Percentiles rank a stretch among this genome's conserved stretches.
These are phyloP conservation scores for Corylus avellana DNA, from an alignment of 306 rosid species.

Conservation along the genomic window DNA sequence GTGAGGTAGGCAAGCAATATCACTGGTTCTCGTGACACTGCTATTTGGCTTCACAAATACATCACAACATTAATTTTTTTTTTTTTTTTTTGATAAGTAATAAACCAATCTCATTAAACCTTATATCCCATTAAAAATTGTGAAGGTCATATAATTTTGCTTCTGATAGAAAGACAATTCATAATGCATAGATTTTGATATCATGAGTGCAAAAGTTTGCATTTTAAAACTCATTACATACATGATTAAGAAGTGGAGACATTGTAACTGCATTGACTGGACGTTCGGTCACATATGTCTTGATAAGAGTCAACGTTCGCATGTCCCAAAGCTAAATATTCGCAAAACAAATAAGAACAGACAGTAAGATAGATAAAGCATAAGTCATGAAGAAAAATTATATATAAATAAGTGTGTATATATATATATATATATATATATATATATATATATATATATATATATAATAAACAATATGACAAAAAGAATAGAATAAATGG, in stretches of 20 bases:
- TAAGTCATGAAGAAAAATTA: neutral
- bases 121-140: neutral
- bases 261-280: slow-evolving; percentile 94
- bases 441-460: neutral
- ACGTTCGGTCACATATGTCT: slow-evolving; percentile 83
- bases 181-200: neutral
- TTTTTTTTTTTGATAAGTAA: neutral
- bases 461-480: too few species aligned
- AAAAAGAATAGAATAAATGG: neutral
- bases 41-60: neutral
- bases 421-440: too few species aligned
- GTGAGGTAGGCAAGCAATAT: too few species aligned
- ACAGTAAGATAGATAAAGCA: neutral
- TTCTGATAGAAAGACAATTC: neutral
- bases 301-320: slow-evolving; percentile 80
- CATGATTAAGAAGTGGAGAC: slow-evolving; percentile 94
- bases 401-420: too few species aligned
- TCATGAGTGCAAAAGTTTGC: neutral
- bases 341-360: slow-evolving; percentile 2
- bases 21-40: too few species aligned
- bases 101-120: neutral
- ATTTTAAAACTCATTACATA: slow-evolving; percentile 40
- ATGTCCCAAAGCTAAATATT: slow-evolving; percentile 78
- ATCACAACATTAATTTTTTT: neutral
- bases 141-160: neutral